phyloP scores from a whole-genome alignment of 108 stramenopile species.

The Hondaea fermentalgiana region DNA sequence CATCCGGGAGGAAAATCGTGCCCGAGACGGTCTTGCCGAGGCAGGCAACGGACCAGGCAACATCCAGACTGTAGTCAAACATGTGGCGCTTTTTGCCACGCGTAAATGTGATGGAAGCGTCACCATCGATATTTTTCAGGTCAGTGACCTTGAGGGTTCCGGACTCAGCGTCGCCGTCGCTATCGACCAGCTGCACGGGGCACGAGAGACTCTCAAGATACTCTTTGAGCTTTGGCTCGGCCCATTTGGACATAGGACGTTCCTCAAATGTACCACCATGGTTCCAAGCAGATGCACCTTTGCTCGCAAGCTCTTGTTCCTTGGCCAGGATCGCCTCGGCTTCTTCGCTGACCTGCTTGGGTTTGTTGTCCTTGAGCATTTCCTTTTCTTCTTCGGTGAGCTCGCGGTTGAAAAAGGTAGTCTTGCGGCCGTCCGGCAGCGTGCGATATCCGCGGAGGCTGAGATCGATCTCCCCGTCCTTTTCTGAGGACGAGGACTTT shows the following conservation, averaged over 20 bases:
- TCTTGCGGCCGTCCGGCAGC: slow-evolving; percentile 76
- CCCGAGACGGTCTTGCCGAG: not conserved
- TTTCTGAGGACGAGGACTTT: not conserved
- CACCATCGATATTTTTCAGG: slow-evolving; percentile 67
- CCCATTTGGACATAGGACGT: slow-evolving; percentile 73
- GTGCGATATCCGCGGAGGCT: slow-evolving; percentile 82
- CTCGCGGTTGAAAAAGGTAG: slow-evolving; percentile 86
- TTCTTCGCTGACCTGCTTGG: slow-evolving; percentile 59
- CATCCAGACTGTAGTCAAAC: slow-evolving; percentile 67
- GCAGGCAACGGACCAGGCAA: slow-evolving; percentile 57
- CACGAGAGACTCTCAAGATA: slow-evolving; percentile 47
- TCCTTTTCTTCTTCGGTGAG: slow-evolving; percentile 72
- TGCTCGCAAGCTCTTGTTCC: slow-evolving; percentile 8
- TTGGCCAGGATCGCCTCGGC: not conserved
- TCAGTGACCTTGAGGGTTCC: slow-evolving; percentile 43
- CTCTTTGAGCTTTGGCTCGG: slow-evolving; percentile 42
- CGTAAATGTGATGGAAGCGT: slow-evolving; percentile 77
- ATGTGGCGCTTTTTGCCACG: slow-evolving; percentile 85
- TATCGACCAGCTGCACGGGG: not conserved
- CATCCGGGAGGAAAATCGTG: slow-evolving; percentile 16
- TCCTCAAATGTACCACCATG: slow-evolving; percentile 87
- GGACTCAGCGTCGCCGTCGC: not conserved
- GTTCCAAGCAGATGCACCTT: slow-evolving; percentile 71
- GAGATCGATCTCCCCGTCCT: slow-evolving; percentile 18
- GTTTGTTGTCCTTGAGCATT: slow-evolving; percentile 72